These are phyloP conservation scores for Nicotiana noctiflora DNA, from an alignment of 257 asterid species.

Conservation along the genomic window DNA sequence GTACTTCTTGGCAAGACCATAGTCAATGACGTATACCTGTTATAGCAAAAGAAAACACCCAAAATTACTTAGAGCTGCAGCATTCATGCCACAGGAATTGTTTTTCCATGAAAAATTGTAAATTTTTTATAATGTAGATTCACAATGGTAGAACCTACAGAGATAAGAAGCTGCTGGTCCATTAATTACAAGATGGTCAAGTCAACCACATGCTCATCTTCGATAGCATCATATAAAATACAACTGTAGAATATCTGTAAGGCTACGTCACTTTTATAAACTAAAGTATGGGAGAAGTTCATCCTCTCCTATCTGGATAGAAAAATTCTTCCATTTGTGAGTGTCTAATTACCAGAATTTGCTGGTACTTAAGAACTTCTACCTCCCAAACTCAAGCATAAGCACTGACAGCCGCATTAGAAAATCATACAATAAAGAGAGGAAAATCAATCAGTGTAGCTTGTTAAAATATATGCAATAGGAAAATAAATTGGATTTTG, in stretches of 20 bases:
- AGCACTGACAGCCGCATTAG: neutral
- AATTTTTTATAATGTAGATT: neutral
- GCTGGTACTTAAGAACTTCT: neutral
- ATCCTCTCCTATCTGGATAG: neutral
- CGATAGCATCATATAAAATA: neutral
- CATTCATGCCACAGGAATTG: neutral
- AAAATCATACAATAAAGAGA: neutral
- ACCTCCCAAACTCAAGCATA: neutral
- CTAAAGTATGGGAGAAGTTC: neutral
- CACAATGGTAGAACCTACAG: neutral
- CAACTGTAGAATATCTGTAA: neutral
- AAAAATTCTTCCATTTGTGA: neutral
- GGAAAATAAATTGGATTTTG: neutral
- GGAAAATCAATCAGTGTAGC: neutral
- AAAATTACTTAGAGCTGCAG: neutral
- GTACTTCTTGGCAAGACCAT: constrained; percentile 92
- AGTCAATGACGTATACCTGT: constrained; percentile 91
- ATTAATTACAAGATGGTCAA: neutral
- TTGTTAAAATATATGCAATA: neutral
- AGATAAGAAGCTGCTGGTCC: neutral
- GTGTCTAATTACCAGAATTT: neutral
- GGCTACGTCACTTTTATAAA: neutral
- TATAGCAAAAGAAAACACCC: constrained; percentile 11
- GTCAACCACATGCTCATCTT: neutral
- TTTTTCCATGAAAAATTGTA: neutral